phyloP scores from a whole-genome alignment of 495 filamentous ascomycete species.

The Aspergillus heteromorphus region DNA sequence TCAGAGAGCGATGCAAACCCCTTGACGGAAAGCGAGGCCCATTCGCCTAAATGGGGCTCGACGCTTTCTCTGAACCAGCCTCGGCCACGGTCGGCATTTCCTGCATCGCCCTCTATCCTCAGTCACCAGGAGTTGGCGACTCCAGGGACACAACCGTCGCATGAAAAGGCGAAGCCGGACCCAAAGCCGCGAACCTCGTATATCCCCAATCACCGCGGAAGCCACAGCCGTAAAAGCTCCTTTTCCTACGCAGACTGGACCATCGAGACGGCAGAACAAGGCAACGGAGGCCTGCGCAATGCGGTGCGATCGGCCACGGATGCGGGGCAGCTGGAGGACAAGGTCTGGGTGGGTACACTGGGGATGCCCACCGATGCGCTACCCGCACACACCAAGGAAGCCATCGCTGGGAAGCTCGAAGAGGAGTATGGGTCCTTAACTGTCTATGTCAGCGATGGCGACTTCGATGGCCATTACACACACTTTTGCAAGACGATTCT shows the following conservation, averaged over 20 bases:
- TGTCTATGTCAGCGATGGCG: slow-evolving; percentile 79
- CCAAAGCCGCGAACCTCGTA: slow-evolving; percentile 9
- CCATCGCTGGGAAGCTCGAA: slow-evolving; percentile 72
- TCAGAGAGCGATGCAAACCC: slow-evolving; percentile 13
- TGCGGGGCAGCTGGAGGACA: slow-evolving; percentile 56
- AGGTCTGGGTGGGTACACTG: slow-evolving; percentile 83
- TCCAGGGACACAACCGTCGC: slow-evolving; percentile 21
- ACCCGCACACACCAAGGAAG: slow-evolving; percentile 60
- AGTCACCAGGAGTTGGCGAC: slow-evolving; percentile 53
- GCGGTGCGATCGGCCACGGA: slow-evolving; percentile 72
- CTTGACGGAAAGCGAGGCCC: slow-evolving; percentile 38
- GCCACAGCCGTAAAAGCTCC: slow-evolving; percentile 46
- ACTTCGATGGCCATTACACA: slow-evolving; percentile 86
- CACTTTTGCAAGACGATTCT: slow-evolving; percentile 91
- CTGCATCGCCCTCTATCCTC: slow-evolving; percentile 67
- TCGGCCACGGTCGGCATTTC: slow-evolving; percentile 57
- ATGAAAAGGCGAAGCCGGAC: slow-evolving; percentile 21
- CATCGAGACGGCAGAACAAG: slow-evolving; percentile 78
- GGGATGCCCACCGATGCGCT: slow-evolving; percentile 88
- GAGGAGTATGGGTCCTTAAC: slow-evolving; percentile 74
- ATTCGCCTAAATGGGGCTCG: slow-evolving; percentile 61
- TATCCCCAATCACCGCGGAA: slow-evolving; percentile 6
- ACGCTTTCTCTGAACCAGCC: slow-evolving; percentile 64
- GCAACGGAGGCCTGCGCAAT: slow-evolving; percentile 86
- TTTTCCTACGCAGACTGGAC: slow-evolving; percentile 70